Evolutionary conservation across 768 basidiomycete genomes (phyloP).

Genomic region (Austroboletus eburneus): DNA sequence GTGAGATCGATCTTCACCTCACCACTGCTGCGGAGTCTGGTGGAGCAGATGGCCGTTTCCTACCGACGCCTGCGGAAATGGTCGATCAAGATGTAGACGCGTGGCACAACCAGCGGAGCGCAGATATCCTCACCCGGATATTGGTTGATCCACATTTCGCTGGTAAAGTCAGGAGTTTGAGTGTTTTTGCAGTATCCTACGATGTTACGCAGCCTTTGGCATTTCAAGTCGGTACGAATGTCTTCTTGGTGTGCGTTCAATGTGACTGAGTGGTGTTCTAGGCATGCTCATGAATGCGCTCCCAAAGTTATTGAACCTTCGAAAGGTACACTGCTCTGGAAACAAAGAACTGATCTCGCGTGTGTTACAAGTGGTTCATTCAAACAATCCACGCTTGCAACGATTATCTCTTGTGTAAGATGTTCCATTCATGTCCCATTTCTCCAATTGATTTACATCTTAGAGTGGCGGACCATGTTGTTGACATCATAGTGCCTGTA

Average conservation of each 20-base stretch:
- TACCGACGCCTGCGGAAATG: conserved; percentile 1
- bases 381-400: conserved; percentile 46
- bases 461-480: conserved; percentile 36
- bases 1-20: conserved; percentile 53
- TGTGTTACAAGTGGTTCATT: conserved; percentile 51
- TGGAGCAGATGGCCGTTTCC: not conserved
- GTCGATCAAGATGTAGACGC: conserved; percentile 37
- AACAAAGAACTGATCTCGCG: conserved; percentile 48
- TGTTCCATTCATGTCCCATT: not conserved
- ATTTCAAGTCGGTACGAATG: conserved; percentile 56
- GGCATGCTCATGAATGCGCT: conserved; percentile 70
- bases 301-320: conserved; percentile 56
- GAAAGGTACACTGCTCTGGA: conserved; percentile 61
- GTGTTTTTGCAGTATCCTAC: conserved; percentile 51
- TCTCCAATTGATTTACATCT: not conserved
- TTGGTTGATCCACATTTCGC: conserved; percentile 60
- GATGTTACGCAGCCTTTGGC: conserved; percentile 49
- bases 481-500: conserved; percentile 44
- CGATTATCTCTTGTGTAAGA: conserved; percentile 55
- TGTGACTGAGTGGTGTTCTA: conserved; percentile 14
- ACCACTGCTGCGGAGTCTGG: conserved; percentile 28
- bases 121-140: conserved; percentile 66
- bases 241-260: not conserved
- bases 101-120: conserved; percentile 57
- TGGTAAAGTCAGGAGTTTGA: conserved; percentile 50